These are phyloP conservation scores for Aureobasidium sp. DNA, from an alignment of 2,329 filamentous ascomycete genomes.

Conservation along the genomic window DNA sequence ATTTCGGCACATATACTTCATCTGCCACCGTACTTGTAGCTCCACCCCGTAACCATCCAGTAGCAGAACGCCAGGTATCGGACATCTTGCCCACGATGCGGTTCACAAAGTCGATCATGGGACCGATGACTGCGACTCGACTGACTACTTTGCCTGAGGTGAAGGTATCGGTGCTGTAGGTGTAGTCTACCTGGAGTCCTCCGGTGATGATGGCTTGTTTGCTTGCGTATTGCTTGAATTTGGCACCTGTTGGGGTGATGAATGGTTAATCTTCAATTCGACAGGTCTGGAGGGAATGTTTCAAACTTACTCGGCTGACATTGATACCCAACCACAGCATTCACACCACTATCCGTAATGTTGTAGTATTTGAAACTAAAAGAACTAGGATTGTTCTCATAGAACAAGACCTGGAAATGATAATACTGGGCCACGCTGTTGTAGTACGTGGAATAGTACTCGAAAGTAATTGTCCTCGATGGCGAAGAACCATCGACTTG, in stretches of 20 bases:
- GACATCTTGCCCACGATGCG: not conserved
- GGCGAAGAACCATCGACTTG: conserved; percentile 13
- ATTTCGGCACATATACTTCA: not conserved
- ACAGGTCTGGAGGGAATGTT: not conserved
- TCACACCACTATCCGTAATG: conserved; percentile 10
- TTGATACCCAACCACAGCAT: conserved; percentile 15
- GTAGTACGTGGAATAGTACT: conserved; percentile 16
- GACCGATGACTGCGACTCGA: not conserved
- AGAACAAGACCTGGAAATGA: conserved; percentile 16
- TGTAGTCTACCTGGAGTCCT: conserved; percentile 8
- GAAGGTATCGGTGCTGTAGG: not conserved
- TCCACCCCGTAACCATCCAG: not conserved
- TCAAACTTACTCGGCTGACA: not conserved
- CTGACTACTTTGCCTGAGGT: not conserved
- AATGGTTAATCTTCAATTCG: not conserved
- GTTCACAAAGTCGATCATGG: not conserved
- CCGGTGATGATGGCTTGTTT: conserved; percentile 13
- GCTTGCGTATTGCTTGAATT: conserved; percentile 11
- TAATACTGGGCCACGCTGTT: conserved; percentile 14
- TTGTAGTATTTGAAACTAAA: conserved; percentile 16
- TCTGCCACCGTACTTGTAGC: not conserved
- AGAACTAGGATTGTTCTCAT: not conserved
- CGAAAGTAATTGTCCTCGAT: conserved; percentile 14
- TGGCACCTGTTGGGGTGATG: not conserved
- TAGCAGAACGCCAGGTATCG: not conserved